Percentiles rank a stretch among this genome's conserved stretches.
These are phyloP conservation scores for Eucalyptus shirleyi DNA, from an alignment of 345 rosid species.

Conservation along the genomic window DNA sequence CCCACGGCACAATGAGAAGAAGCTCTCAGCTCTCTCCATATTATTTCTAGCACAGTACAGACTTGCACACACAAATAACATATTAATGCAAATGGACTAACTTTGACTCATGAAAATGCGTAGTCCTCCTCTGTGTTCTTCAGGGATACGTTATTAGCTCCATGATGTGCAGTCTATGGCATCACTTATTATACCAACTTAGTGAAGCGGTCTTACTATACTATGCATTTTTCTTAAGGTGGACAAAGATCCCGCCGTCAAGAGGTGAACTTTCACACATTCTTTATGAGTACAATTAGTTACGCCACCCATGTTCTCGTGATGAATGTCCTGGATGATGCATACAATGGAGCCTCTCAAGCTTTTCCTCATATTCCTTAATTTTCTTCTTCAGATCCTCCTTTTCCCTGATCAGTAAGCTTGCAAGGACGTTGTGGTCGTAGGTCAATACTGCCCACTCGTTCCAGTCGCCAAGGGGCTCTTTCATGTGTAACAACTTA, in stretches of 20 bases:
- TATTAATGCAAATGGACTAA: not conserved
- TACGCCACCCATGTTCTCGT: not conserved
- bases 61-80: not conserved
- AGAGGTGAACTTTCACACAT: too few species aligned
- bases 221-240: too few species aligned
- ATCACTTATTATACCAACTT: too few species aligned
- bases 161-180: too few species aligned
- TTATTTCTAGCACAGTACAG: not conserved
- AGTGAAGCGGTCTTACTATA: too few species aligned
- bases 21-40: not conserved
- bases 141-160: too few species aligned
- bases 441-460: not conserved
- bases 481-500: not conserved
- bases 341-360: not conserved
- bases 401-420: not conserved
- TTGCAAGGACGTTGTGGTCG: not conserved
- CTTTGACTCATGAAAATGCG: not conserved
- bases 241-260: too few species aligned
- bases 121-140: not conserved
- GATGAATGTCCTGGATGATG: too few species aligned
- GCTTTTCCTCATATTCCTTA: not conserved
- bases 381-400: not conserved
- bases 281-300: too few species aligned
- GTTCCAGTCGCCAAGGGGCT: not conserved
- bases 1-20: not conserved